A percentile compares a stretch with the other conserved stretches of the same genome.
Conservation (phyloP, 1,139 yeast genomes). For the Taphrina communis region DNA sequence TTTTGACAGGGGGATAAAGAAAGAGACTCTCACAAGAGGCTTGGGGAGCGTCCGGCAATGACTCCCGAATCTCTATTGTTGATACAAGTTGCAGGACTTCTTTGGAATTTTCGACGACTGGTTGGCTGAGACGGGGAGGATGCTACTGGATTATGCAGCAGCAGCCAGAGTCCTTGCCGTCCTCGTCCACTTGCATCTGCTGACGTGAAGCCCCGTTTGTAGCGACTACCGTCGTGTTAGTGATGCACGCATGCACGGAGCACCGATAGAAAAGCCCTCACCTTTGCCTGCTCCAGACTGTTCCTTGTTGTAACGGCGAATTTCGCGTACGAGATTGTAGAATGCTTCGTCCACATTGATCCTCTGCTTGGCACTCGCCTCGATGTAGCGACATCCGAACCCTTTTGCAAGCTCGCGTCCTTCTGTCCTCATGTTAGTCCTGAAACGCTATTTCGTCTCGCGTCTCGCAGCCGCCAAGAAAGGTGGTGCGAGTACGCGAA, state of each 20-base stretch:
- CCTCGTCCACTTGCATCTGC: constrained; percentile 38
- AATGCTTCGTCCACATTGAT: constrained; percentile 94
- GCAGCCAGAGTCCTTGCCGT: constrained; percentile 34
- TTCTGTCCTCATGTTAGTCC: constrained; percentile 59
- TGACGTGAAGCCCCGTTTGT: constrained; percentile 29
- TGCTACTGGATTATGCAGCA: constrained; percentile 32
- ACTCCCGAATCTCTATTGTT: constrained; percentile 8
- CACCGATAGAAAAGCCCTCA: background rate
- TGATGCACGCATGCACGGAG: background rate
- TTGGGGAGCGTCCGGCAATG: background rate
- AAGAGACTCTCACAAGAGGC: constrained; percentile 11
- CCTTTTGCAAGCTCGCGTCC: constrained; percentile 74
- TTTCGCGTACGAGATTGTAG: constrained; percentile 71
- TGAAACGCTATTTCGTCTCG: background rate
- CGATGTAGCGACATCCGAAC: constrained; percentile 79
- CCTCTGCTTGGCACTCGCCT: constrained; percentile 91
- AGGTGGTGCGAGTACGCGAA: constrained; percentile 6
- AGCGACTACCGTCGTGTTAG: constrained; percentile 6
- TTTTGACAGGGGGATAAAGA: background rate
- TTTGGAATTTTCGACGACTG: background rate
- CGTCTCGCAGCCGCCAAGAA: background rate
- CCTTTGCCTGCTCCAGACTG: constrained; percentile 39
- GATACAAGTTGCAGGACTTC: constrained; percentile 6
- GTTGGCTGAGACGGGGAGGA: background rate
- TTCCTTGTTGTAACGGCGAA: constrained; percentile 57